Percentiles rank a stretch among this genome's conserved stretches.
Evolutionary conservation across 2,329 filamentous ascomycete species (phyloP).

Genomic region (Colletotrichum liaoningense): DNA sequence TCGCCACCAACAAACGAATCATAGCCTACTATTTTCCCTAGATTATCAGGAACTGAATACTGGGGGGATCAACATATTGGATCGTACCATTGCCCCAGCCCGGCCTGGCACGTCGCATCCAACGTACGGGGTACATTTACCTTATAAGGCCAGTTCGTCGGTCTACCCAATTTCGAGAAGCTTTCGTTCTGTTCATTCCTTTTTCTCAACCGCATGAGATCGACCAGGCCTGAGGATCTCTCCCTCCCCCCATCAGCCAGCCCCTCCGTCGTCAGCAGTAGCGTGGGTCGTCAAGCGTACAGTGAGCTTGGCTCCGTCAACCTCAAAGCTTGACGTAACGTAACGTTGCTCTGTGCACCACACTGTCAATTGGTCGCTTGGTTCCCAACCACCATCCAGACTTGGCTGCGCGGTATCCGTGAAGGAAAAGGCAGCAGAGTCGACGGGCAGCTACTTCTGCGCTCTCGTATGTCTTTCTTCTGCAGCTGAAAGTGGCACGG

Average conservation of each 20-base stretch:
- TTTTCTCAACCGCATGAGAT: background rate
- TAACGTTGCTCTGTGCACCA: constrained; percentile 31
- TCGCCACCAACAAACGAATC: constrained; percentile 9
- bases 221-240: background rate
- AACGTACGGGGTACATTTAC: too few species aligned
- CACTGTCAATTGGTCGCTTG: constrained; percentile 8
- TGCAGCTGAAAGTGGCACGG: constrained; percentile 16
- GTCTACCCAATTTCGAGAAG: background rate
- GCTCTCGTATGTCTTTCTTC: constrained; percentile 8
- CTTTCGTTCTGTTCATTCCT: background rate
- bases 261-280: constrained; percentile 25
- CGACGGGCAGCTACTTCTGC: background rate
- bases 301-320: background rate
- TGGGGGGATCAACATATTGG: background rate
- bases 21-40: background rate
- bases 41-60: background rate
- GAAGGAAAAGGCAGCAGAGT: background rate
- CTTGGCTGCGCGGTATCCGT: background rate
- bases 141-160: constrained; percentile 8
- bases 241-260: constrained; percentile 10
- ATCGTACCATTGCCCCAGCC: constrained; percentile 13
- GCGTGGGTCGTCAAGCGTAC: constrained; percentile 11
- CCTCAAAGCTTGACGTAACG: constrained; percentile 32
- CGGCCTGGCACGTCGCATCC: background rate
- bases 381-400: constrained; percentile 27